Percentiles rank a stretch among this genome's conserved stretches.
Conservation (phyloP, 2,329 filamentous ascomycete species). For the Botryotinia convoluta region DNA sequence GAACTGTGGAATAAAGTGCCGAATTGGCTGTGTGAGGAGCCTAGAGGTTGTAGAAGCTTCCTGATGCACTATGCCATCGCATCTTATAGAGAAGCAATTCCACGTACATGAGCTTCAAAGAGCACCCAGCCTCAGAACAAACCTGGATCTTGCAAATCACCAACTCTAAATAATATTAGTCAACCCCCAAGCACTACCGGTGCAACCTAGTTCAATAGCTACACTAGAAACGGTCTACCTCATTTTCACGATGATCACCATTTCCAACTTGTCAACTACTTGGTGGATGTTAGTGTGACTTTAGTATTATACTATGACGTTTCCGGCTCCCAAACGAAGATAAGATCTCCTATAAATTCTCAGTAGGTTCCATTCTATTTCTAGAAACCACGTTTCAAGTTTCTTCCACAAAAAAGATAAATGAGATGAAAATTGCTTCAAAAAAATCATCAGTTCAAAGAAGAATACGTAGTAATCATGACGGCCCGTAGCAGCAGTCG, state of each 20-base stretch:
- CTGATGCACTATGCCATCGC: not conserved
- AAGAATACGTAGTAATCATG: not conserved
- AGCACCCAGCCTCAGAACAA: not conserved
- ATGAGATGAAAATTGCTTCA: rapidly evolving
- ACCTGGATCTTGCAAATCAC: not conserved
- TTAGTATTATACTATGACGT: not conserved
- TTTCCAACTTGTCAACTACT: not conserved
- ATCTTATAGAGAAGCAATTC: not conserved
- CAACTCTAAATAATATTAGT: not conserved
- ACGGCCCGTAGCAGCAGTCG: not conserved
- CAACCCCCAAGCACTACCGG: not conserved
- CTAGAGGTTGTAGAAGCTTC: not conserved
- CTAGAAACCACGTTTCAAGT: not conserved
- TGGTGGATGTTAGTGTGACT: not conserved
- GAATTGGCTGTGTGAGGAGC: not conserved
- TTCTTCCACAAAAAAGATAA: not conserved
- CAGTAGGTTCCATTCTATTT: not conserved
- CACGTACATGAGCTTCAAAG: not conserved
- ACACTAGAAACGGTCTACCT: not conserved
- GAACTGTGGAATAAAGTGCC: not conserved
- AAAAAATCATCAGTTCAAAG: not conserved
- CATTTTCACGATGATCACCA: not conserved
- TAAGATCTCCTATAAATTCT: not conserved
- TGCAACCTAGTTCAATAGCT: not conserved
- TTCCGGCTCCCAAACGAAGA: not conserved